Conservation (phyloP, 129 eudicot genomes). For the Flaveria sonorensis region DNA sequence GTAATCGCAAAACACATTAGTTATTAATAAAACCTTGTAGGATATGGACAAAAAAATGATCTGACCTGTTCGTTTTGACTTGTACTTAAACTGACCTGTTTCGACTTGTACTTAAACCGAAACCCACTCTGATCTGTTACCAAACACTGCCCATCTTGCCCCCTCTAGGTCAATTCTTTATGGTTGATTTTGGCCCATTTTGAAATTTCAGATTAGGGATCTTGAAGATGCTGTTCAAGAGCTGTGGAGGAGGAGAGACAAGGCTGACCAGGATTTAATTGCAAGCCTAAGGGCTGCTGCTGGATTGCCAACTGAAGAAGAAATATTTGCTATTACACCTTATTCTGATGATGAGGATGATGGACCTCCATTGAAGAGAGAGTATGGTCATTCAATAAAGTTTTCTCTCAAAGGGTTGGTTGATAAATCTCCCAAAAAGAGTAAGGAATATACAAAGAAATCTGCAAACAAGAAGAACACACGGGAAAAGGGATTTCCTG, state of each 20-base stretch:
- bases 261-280: constrained; percentile 69
- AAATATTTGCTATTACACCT: constrained; percentile 78
- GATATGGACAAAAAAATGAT: background rate
- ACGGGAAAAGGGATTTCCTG: constrained; percentile 54
- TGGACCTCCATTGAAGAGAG: constrained; percentile 61
- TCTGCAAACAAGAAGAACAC: constrained; percentile 61
- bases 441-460: constrained; percentile 61
- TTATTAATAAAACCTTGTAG: background rate
- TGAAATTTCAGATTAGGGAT: constrained; percentile 58
- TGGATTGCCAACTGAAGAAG: constrained; percentile 93
- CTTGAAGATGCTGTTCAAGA: constrained; percentile 98
- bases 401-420: constrained; percentile 73
- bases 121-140: background rate
- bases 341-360: constrained; percentile 91
- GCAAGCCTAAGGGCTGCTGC: constrained; percentile 90
- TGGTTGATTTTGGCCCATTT: background rate
- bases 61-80: background rate
- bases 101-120: background rate
- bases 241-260: constrained; percentile 95
- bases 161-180: background rate
- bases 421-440: constrained; percentile 73
- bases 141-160: background rate
- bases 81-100: constrained; percentile 3
- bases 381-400: constrained; percentile 68
- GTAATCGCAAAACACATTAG: background rate